phyloP scores from a whole-genome alignment of 2,329 filamentous ascomycete species.

The Atkinsonella texensis region DNA sequence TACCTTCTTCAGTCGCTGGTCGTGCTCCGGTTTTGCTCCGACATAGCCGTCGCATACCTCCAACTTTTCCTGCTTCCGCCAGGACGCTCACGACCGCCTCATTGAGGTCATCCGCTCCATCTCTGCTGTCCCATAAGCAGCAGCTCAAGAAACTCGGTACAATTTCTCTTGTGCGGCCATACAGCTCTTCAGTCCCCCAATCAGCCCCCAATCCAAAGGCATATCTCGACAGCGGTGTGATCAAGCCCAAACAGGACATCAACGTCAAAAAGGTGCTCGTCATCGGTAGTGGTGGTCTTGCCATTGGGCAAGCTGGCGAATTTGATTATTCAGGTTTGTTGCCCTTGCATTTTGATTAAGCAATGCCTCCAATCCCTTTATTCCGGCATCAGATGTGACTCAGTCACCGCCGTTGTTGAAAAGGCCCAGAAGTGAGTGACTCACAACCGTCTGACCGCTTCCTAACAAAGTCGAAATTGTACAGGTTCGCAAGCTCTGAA shows the following conservation, averaged over 20 bases:
- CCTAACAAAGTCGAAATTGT: conserved; percentile 10
- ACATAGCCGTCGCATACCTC: conserved; percentile 38
- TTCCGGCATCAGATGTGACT: background rate
- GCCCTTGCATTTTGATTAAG: background rate
- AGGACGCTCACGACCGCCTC: conserved; percentile 31
- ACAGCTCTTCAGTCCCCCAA: conserved; percentile 39
- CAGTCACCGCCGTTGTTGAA: background rate
- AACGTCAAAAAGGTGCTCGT: conserved; percentile 96
- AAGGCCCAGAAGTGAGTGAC: background rate
- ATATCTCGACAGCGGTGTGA: conserved; percentile 77
- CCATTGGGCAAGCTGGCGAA: conserved; percentile 95
- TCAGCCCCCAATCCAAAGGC: conserved; percentile 71
- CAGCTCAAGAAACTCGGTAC: conserved; percentile 35
- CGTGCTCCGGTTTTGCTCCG: conserved; percentile 47
- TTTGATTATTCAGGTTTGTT: conserved; percentile 91
- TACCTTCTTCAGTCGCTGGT: conserved; percentile 35
- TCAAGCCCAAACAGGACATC: conserved; percentile 67
- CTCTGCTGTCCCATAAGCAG: conserved; percentile 19
- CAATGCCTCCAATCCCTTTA: background rate
- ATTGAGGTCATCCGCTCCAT: conserved; percentile 20
- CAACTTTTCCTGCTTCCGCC: conserved; percentile 29
- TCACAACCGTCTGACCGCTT: background rate
- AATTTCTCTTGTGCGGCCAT: conserved; percentile 29
- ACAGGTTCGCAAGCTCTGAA: conserved; percentile 90
- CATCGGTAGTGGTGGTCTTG: conserved; percentile 88